Percentiles rank a stretch among this genome's conserved stretches.
Conservation (phyloP, 768 basidiomycete genomes). For the Tricholoma sp. region DNA sequence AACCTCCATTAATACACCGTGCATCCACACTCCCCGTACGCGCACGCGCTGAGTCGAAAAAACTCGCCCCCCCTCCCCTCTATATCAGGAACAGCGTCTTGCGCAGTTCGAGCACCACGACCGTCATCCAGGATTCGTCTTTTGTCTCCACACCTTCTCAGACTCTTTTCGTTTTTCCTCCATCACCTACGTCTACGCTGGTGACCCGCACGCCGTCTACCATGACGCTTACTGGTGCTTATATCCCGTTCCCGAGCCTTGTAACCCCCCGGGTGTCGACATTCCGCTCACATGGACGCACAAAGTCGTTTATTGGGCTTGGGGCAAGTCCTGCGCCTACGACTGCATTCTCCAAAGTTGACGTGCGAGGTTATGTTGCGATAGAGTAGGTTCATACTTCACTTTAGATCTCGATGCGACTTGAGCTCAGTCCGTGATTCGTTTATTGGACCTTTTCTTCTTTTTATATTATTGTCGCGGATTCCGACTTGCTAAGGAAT, state of each 20-base stretch:
- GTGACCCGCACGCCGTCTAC: constrained; percentile 70
- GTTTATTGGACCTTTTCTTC: constrained; percentile 14
- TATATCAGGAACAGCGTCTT: constrained; percentile 40
- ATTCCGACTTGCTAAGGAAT: not conserved
- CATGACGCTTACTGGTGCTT: constrained; percentile 61
- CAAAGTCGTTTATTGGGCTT: constrained; percentile 70
- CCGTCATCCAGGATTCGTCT: constrained; percentile 10
- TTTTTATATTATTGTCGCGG: constrained; percentile 3
- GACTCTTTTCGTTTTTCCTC: constrained; percentile 83
- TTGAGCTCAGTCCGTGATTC: constrained; percentile 17
- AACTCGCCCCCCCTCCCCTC: constrained; percentile 52
- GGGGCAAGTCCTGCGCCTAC: constrained; percentile 68
- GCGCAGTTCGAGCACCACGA: constrained; percentile 24
- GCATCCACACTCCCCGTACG: constrained; percentile 33
- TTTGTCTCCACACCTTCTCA: constrained; percentile 45
- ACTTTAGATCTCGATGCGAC: constrained; percentile 14
- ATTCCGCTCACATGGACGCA: constrained; percentile 59
- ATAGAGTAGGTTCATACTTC: constrained; percentile 33
- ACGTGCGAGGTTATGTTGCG: constrained; percentile 76
- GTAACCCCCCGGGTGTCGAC: constrained; percentile 68
- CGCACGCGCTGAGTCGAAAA: constrained; percentile 48
- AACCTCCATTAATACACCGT: constrained; percentile 6
- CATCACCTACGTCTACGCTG: constrained; percentile 48
- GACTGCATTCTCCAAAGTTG: constrained; percentile 77
- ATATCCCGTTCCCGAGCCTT: constrained; percentile 51